These are phyloP conservation scores for Eucalyptus regnans DNA, from an alignment of 345 rosid species.

Conservation along the genomic window DNA sequence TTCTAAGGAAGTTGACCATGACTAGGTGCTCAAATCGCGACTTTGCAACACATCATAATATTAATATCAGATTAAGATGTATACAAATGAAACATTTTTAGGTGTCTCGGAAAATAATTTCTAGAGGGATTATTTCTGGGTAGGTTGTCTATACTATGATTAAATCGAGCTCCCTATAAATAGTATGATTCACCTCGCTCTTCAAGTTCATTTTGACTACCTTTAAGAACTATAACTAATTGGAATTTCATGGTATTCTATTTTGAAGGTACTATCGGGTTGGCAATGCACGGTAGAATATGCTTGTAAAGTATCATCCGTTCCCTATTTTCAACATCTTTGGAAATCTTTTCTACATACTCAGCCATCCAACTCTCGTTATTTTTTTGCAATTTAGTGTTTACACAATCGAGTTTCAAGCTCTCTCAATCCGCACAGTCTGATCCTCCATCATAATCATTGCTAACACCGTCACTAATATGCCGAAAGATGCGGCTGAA, in stretches of 20 bases:
- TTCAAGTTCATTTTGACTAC: not conserved
- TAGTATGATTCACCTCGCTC: rapidly evolving
- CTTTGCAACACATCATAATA: not conserved
- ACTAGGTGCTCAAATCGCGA: not conserved
- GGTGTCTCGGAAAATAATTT: not conserved
- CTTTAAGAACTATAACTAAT: not conserved
- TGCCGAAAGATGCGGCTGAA: not conserved
- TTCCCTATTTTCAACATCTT: not conserved
- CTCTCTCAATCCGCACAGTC: not conserved
- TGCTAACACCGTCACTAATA: not conserved
- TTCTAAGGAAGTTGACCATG: not conserved
- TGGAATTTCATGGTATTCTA: not conserved
- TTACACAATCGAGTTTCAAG: not conserved
- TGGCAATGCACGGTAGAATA: not conserved
- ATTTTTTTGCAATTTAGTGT: not conserved
- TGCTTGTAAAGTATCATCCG: not conserved
- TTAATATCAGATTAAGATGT: not conserved
- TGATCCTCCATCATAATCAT: not conserved
- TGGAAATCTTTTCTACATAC: not conserved
- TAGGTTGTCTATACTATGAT: not conserved
- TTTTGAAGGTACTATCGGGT: not conserved
- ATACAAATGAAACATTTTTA: not conserved
- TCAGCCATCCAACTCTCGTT: not conserved
- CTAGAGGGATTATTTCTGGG: not conserved
- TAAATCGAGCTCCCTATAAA: not conserved